Percentiles rank a stretch among this genome's conserved stretches.
Conservation (phyloP, 306 rosid genomes). For the Ochetophila trinervis region DNA sequence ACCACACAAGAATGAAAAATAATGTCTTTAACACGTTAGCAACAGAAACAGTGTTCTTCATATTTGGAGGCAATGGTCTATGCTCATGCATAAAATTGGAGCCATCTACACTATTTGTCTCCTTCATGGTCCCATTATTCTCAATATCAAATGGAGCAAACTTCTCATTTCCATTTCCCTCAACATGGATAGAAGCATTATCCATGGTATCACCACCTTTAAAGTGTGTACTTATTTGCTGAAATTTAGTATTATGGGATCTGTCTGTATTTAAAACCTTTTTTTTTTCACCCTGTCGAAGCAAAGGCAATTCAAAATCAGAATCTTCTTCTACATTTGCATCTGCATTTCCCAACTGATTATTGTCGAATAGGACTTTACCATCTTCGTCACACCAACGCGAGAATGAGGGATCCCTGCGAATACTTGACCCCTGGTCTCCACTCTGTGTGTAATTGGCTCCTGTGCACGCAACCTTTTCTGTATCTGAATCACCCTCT, state of each 20-base stretch:
- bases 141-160: constrained; percentile 68
- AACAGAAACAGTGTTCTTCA: constrained; percentile 37
- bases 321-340: constrained; percentile 45
- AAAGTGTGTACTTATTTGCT: constrained; percentile 42
- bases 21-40: constrained; percentile 72
- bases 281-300: constrained; percentile 42
- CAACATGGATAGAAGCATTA: constrained; percentile 41
- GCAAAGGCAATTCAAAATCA: constrained; percentile 57
- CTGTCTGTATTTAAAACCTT: constrained; percentile 36
- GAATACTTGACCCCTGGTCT: constrained; percentile 38
- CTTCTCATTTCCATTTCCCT: constrained; percentile 47
- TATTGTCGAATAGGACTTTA: constrained; percentile 35
- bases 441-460: constrained; percentile 27
- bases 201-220: constrained; percentile 43
- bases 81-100: constrained; percentile 32
- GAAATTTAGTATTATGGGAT: constrained; percentile 32
- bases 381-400: constrained; percentile 65
- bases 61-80: constrained; percentile 29
- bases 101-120: constrained; percentile 28
- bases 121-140: constrained; percentile 40
- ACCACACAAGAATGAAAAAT: constrained; percentile 82
- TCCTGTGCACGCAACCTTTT: constrained; percentile 32
- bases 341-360: constrained; percentile 33
- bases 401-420: constrained; percentile 69
- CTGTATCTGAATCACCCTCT: constrained; percentile 43